phyloP scores from a whole-genome alignment of 257 asterid species.

The Anisodus acutangulus region DNA sequence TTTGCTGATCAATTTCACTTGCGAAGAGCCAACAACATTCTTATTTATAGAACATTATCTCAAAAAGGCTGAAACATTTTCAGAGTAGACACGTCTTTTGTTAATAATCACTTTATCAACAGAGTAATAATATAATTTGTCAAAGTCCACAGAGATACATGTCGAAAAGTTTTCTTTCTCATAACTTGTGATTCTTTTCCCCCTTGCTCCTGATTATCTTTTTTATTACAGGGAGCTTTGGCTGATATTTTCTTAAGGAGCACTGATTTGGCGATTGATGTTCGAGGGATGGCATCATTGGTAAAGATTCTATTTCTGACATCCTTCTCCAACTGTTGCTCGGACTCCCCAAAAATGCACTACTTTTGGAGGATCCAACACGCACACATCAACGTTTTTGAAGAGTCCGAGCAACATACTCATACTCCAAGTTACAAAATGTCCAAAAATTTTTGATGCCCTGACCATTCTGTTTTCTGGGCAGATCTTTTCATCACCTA shows the following conservation, averaged over 20 bases:
- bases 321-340: neutral
- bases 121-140: no score
- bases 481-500: no score
- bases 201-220: no score
- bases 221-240: constrained; percentile 70
- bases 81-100: no score
- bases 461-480: neutral
- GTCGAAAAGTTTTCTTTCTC: neutral
- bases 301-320: constrained; percentile 41
- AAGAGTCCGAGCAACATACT: constrained; percentile 3
- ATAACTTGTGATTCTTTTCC: neutral
- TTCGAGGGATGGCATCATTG: constrained; percentile 88
- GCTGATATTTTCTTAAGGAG: constrained; percentile 76
- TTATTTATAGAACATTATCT: no score
- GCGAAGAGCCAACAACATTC: no score
- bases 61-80: no score
- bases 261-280: constrained; percentile 65
- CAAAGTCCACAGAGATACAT: no score
- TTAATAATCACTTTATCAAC: no score
- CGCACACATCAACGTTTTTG: neutral
- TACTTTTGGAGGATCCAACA: constrained; percentile 2
- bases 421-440: neutral
- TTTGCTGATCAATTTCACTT: no score
- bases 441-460: neutral
- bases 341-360: neutral